Conservation (phyloP, 2,329 filamentous ascomycete species). For the Scolecobasidium constrictum region DNA sequence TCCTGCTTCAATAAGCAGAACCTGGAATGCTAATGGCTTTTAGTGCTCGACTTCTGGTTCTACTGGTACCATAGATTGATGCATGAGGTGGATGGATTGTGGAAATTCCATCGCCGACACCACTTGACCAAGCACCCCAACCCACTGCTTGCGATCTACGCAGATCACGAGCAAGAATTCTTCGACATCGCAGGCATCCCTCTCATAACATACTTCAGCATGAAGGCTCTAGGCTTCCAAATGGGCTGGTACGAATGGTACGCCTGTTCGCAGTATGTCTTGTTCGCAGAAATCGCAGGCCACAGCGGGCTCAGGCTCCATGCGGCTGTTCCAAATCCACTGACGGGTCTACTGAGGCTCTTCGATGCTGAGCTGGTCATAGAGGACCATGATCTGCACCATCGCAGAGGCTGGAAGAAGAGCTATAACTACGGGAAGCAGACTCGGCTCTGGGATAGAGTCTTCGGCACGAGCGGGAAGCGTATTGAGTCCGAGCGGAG, state of each 20-base stretch:
- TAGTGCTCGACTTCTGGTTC: conserved; percentile 36
- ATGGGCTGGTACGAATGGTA: conserved; percentile 39
- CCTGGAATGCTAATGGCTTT: no score
- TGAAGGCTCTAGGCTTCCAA: conserved; percentile 28
- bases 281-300: conserved; percentile 29
- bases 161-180: conserved; percentile 32
- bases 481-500: conserved; percentile 22
- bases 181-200: conserved; percentile 33
- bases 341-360: conserved; percentile 23
- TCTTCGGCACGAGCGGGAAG: conserved; percentile 26
- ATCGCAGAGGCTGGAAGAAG: conserved; percentile 27
- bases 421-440: conserved; percentile 30
- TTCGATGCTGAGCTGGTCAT: conserved; percentile 28
- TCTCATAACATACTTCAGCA: conserved; percentile 25
- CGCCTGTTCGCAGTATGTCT: conserved; percentile 34
- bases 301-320: conserved; percentile 30
- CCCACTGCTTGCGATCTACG: conserved; percentile 30
- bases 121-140: conserved; percentile 36
- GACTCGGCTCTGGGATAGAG: conserved; percentile 27
- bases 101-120: conserved; percentile 35
- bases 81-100: conserved; percentile 29
- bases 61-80: conserved; percentile 31
- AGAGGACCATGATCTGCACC: conserved; percentile 32
- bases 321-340: conserved; percentile 22
- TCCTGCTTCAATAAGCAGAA: no score